Conservation (phyloP, 2,329 filamentous ascomycete genomes). For the Neofusicoccum sp. region DNA sequence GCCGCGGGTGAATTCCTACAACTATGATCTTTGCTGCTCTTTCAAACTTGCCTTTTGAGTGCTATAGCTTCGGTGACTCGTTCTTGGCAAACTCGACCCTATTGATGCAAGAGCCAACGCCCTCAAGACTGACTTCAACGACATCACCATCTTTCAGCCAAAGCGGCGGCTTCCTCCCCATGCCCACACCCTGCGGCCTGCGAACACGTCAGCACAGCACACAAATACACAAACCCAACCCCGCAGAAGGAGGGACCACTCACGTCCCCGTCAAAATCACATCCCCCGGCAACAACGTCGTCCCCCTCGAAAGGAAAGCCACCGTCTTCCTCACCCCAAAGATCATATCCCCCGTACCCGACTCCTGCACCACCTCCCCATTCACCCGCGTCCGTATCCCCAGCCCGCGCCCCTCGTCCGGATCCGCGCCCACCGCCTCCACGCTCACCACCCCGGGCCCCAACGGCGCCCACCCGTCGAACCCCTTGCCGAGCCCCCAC, state of each 20-base stretch:
- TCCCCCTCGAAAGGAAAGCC: slow-evolving; percentile 2
- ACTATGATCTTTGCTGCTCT: not conserved
- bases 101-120: slow-evolving; percentile 36
- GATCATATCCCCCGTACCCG: slow-evolving; percentile 16
- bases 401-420: not conserved
- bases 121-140: slow-evolving; percentile 35
- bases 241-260: not conserved
- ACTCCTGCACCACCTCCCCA: slow-evolving; percentile 1
- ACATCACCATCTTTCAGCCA: slow-evolving; percentile 25
- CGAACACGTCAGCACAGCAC: not conserved
- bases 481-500: slow-evolving; percentile 44
- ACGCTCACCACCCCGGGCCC: slow-evolving; percentile 37
- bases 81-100: slow-evolving; percentile 33
- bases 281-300: not conserved
- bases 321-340: slow-evolving; percentile 11
- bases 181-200: slow-evolving; percentile 13
- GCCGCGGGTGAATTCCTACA: not conserved
- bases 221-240: not conserved
- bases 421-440: not conserved
- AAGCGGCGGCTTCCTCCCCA: slow-evolving; percentile 11
- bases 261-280: slow-evolving; percentile 17
- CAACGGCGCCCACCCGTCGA: slow-evolving; percentile 46
- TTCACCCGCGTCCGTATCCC: slow-evolving; percentile 11
- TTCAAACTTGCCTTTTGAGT: not conserved
- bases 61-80: not conserved